Evolutionary conservation across 768 basidiomycete species (phyloP).

Genomic region (Suillus tomentosus): DNA sequence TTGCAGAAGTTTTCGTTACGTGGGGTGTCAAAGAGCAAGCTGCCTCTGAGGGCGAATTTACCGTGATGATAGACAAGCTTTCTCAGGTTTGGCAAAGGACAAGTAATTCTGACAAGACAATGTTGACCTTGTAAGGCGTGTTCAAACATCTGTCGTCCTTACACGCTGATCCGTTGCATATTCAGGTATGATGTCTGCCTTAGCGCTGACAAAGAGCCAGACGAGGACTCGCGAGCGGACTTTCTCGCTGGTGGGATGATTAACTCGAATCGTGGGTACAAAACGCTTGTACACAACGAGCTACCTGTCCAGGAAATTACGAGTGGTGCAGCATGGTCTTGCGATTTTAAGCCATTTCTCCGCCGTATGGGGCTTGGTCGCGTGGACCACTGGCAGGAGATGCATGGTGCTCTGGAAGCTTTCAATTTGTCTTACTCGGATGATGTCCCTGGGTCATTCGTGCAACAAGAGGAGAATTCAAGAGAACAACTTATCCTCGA

Average conservation of each 20-base stretch:
- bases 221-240: slow-evolving; percentile 46
- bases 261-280: slow-evolving; percentile 53
- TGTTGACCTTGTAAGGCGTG: slow-evolving; percentile 59
- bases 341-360: slow-evolving; percentile 50
- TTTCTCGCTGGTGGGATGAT: slow-evolving; percentile 59
- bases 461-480: slow-evolving; percentile 53
- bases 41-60: slow-evolving; percentile 34
- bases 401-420: slow-evolving; percentile 41
- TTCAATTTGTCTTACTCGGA: slow-evolving; percentile 45
- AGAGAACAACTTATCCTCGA: slow-evolving; percentile 66
- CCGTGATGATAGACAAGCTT: slow-evolving; percentile 54
- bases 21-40: slow-evolving; percentile 34
- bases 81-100: slow-evolving; percentile 57
- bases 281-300: slow-evolving; percentile 50
- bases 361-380: slow-evolving; percentile 42
- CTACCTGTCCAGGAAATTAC: slow-evolving; percentile 42
- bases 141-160: slow-evolving; percentile 5
- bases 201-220: slow-evolving; percentile 51
- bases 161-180: slow-evolving; percentile 6
- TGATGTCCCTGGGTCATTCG: slow-evolving; percentile 40
- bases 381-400: slow-evolving; percentile 34
- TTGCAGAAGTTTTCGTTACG: slow-evolving; percentile 42
- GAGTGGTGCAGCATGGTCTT: slow-evolving; percentile 53
- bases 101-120: slow-evolving; percentile 49
- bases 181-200: slow-evolving; percentile 65